Evolutionary conservation across 2,329 filamentous ascomycete genomes (phyloP).

Genomic region (Venturia nashicola): DNA sequence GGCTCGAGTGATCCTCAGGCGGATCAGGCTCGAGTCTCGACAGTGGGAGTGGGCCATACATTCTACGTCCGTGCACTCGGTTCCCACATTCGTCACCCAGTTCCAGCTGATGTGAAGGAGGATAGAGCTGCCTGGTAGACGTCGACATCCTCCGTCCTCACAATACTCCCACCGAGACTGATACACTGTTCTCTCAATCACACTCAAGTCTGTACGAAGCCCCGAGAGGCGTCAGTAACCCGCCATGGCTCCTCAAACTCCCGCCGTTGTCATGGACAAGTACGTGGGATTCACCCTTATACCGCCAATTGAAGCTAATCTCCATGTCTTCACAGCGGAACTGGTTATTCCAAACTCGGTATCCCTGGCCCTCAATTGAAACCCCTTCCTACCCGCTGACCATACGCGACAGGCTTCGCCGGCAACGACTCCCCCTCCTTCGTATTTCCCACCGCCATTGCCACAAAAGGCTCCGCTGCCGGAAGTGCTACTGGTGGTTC

Average conservation of each 20-base stretch:
- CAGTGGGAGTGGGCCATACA: not conserved
- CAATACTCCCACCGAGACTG: not conserved
- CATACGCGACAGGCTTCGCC: constrained; percentile 62
- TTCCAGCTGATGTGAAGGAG: not conserved
- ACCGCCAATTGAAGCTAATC: constrained; percentile 17
- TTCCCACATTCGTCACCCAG: constrained; percentile 2
- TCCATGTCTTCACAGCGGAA: constrained; percentile 60
- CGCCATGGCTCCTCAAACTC: constrained; percentile 92
- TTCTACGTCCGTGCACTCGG: not conserved
- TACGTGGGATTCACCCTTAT: constrained; percentile 42
- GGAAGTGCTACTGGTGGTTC: constrained; percentile 61
- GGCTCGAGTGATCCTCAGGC: not conserved
- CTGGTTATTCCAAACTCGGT: constrained; percentile 99
- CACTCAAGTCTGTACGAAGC: not conserved
- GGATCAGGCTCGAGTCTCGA: not conserved
- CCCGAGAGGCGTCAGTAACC: constrained; percentile 8
- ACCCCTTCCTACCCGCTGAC: constrained; percentile 10
- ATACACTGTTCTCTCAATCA: not conserved
- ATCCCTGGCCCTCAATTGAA: constrained; percentile 22
- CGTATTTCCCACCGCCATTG: constrained; percentile 97
- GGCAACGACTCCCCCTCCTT: constrained; percentile 99
- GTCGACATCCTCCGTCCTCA: not conserved
- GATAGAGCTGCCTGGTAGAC: not conserved
- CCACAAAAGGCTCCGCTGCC: constrained; percentile 69
- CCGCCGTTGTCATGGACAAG: constrained; percentile 99